Conservation (phyloP, 2,329 filamentous ascomycete species). For the Pseudopyricularia cyperi region DNA sequence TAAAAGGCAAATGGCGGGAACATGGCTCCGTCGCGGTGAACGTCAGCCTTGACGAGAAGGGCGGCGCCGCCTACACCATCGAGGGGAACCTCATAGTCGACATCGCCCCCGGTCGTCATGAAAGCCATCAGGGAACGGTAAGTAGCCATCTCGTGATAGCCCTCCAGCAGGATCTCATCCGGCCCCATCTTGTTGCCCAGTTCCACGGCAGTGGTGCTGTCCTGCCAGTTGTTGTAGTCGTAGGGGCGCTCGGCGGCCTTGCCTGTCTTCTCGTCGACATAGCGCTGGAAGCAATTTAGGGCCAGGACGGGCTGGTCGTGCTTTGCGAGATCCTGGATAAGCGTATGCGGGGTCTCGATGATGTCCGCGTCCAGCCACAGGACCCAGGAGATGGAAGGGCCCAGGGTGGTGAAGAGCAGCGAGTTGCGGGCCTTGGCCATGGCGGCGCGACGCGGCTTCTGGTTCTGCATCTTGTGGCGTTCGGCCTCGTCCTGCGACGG, state of each 20-base stretch:
- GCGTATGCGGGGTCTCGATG: constrained; percentile 66
- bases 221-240: constrained; percentile 96
- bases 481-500: constrained; percentile 73
- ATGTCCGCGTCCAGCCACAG: constrained; percentile 93
- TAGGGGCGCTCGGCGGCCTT: constrained; percentile 69
- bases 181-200: constrained; percentile 70
- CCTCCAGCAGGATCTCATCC: constrained; percentile 87
- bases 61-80: constrained; percentile 93
- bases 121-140: constrained; percentile 87
- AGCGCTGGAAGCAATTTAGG: constrained; percentile 91
- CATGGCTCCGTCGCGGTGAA: constrained; percentile 96
- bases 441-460: constrained; percentile 71
- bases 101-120: constrained; percentile 47
- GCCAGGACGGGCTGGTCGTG: constrained; percentile 88
- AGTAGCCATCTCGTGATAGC: constrained; percentile 85
- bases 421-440: constrained; percentile 94
- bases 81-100: constrained; percentile 54
- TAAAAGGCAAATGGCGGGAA: constrained; percentile 96
- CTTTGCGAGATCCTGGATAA: constrained; percentile 83
- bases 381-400: constrained; percentile 86
- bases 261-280: constrained; percentile 54
- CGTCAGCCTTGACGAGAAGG: constrained; percentile 87
- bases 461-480: constrained; percentile 81
- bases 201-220: constrained; percentile 66
- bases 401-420: constrained; percentile 86